phyloP scores from a whole-genome alignment of 257 asterid genomes.

The Solanum boliviense region DNA sequence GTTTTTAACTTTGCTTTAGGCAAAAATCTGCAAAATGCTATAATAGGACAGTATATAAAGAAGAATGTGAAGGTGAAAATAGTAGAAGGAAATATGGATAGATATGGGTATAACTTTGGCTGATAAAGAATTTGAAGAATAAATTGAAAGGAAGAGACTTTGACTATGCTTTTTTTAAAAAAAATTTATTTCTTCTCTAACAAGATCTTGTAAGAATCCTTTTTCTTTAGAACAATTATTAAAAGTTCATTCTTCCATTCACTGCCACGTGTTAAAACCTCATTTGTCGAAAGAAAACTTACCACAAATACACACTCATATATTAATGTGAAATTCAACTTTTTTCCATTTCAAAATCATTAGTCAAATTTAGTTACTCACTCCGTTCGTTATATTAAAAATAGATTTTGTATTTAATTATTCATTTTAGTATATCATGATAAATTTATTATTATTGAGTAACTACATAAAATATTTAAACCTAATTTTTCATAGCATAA shows the following conservation, averaged over 20 bases:
- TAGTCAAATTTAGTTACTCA: neutral
- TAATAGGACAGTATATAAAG: neutral
- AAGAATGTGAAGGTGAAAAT: neutral
- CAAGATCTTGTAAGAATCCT: slow-evolving; percentile 20
- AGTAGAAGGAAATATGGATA: neutral
- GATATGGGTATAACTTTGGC: neutral
- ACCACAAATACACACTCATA: neutral
- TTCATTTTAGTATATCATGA: neutral
- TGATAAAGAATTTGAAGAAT: slow-evolving; percentile 13
- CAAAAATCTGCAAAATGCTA: neutral
- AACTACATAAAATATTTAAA: neutral
- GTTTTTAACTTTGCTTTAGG: neutral
- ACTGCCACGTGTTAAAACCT: slow-evolving; percentile 12
- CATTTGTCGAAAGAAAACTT: neutral
- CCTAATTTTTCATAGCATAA: neutral
- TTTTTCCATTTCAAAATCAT: neutral
- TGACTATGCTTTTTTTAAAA: slow-evolving; percentile 60
- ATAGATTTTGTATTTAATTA: neutral
- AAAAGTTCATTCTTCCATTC: neutral
- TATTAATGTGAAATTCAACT: neutral
- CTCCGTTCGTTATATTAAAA: neutral
- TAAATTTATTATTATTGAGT: neutral
- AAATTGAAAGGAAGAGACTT: slow-evolving; percentile 13
- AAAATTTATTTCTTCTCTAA: slow-evolving; percentile 20
- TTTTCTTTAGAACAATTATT: neutral